Conservation (phyloP, 257 asterid genomes). For the Solanum bulbocastanum region DNA sequence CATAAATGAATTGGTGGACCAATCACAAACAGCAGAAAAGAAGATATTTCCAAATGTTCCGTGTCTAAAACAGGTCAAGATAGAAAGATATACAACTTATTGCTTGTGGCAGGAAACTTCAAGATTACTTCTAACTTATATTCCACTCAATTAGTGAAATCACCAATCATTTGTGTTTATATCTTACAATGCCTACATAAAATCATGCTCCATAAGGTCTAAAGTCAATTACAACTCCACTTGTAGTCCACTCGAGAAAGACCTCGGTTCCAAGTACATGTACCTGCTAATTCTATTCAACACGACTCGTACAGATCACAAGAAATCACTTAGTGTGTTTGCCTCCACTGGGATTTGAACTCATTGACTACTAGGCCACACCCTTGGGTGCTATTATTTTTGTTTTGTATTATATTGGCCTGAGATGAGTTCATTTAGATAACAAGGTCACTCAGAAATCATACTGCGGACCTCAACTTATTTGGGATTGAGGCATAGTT, state of each 20-base stretch:
- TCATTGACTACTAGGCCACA: not conserved
- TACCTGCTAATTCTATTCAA: too few species aligned
- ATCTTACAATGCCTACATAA: not conserved
- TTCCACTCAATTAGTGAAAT: not conserved
- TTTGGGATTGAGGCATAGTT: not conserved
- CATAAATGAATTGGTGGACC: not conserved
- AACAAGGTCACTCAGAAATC: not conserved
- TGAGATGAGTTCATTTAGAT: not conserved
- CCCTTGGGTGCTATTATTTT: not conserved
- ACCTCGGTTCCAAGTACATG: not conserved
- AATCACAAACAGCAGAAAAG: not conserved
- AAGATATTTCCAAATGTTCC: not conserved
- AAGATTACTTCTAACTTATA: not conserved
- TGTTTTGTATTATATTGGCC: not conserved
- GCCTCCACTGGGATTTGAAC: not conserved
- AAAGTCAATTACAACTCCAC: not conserved
- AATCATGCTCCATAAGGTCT: not conserved
- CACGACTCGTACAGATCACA: too few species aligned
- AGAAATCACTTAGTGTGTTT: not conserved
- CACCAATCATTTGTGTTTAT: not conserved
- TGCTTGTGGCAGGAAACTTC: not conserved
- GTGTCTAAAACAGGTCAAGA: not conserved
- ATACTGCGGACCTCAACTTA: not conserved
- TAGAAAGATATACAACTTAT: not conserved
- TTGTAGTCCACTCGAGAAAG: not conserved